Evolutionary conservation across 1,139 yeast genomes (phyloP), one percentile per base, ranked within the genome.

Genomic region (Fermentozyma sake): DNA sequence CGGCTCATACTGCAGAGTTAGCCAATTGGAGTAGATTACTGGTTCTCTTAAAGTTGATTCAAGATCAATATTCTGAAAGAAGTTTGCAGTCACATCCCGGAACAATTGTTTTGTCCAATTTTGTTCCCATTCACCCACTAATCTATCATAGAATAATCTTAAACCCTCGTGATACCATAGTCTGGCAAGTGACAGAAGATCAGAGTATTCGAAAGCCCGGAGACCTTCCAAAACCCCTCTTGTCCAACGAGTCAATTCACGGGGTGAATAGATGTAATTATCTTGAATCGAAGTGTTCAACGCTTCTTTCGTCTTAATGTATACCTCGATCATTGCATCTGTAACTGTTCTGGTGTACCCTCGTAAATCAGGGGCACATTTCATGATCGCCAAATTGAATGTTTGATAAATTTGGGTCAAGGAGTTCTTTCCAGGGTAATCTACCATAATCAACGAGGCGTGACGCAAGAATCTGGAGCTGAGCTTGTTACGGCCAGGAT

Each of bases 191-290:
- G 66, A 65, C 18, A 58, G 58, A 10, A 75, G 43, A 1, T 58
- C 45, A 2, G 61, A 36, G 17, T 57, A 50, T 4, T 60, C 61
- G 2, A 58, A 39, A 1, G 66, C 51, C 31, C 59, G 55, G 8
- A 82, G 44, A 0, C 81, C 80, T 27, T 72, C 74, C 29, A 74
- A 66, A 2, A 91, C 54, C n/a, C 96, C 95, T 35, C 83, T 67
- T 3, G 77, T 62, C 95, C 96, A 86, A 34, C 97, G 61, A 0
- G 97, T 86, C 14, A 91, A 64, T 47, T 91, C 98, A 50, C 97
- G 76, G 0, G 98, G 97, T 14, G 95, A 81, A 48, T 81, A 83
- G 1, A 84, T 61, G 45, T 86, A 85, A 46, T 84, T 94, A 12
- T 64, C 58, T 24, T 63, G 71, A 0, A 44, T 34, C 1, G 36